A percentile compares a stretch with the other conserved stretches of the same genome.
These are phyloP conservation scores for Fusarium sambucinum DNA, from an alignment of 2,329 filamentous ascomycete species.

Conservation along the genomic window DNA sequence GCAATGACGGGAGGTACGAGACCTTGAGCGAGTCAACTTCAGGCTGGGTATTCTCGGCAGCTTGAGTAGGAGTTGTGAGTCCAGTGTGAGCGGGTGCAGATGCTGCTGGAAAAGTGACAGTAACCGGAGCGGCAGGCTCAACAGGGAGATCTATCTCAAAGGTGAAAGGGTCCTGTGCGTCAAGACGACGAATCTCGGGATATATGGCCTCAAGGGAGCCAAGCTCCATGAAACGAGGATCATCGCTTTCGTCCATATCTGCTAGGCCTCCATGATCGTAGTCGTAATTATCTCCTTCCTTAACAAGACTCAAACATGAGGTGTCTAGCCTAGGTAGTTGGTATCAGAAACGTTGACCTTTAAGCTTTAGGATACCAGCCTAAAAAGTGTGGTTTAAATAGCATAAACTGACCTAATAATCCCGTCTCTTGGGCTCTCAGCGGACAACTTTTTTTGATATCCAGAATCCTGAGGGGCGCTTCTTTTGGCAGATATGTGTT, in stretches of 20 bases:
- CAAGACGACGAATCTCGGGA: constrained; percentile 68
- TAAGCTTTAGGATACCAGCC: too few relatives aligned
- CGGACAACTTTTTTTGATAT: too few relatives aligned
- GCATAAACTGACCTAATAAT: too few relatives aligned
- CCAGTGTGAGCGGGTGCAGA: constrained; percentile 42
- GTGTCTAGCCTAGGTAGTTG: neutral
- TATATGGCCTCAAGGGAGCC: constrained; percentile 73
- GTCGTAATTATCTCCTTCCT: neutral
- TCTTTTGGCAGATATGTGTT: constrained; percentile 24
- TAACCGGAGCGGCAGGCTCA: constrained; percentile 65
- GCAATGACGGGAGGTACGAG: constrained; percentile 69
- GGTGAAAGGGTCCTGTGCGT: constrained; percentile 58
- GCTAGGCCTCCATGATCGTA: constrained; percentile 35
- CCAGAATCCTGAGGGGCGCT: neutral
- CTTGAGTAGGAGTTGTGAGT: constrained; percentile 15
- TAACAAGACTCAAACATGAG: constrained; percentile 38
- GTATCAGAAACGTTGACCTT: too few relatives aligned
- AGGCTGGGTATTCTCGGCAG: constrained; percentile 30
- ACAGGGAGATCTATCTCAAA: constrained; percentile 71
- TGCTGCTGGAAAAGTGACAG: constrained; percentile 67
- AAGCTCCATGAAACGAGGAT: constrained; percentile 69
- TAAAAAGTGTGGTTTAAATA: too few relatives aligned
- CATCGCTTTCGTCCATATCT: constrained; percentile 59
- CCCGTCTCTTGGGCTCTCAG: too few relatives aligned
- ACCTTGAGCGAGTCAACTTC: constrained; percentile 63